Evolutionary conservation across 1,284 basidiomycete genomes (phyloP), one percentile per base, ranked within the genome.

Genomic region (Rhodotorula sp.): DNA sequence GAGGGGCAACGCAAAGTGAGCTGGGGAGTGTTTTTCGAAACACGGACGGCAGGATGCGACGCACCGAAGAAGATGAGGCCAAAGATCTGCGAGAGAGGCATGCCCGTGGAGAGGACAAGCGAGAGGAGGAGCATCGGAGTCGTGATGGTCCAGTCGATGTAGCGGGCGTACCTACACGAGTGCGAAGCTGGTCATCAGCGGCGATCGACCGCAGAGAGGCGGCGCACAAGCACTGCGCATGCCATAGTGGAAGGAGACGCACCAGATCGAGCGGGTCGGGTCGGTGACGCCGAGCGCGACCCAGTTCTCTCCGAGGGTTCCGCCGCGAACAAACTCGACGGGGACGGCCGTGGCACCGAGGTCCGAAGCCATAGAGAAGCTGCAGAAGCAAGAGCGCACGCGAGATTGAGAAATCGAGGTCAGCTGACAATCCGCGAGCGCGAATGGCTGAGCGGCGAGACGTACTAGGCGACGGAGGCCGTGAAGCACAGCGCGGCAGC

Each of bases 291-390:
- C 77, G 68, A 17, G 72, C 68, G 62, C 78, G 77, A 67, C 75
- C 79, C 72, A 72, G 58, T 66, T 70, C n/a, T 46, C 46, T 21
- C 57, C 71, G 41, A 71, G 65, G n/a, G 76, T 74, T 42, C 65
- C 72, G 14, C 73, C 69, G 27, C 84, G 80, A 54, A 78, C 72
- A 78, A 86, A 88, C 78, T 87, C 85, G 67, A 85, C 84, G 4
- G 61, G 67, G 71, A 87, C 79, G 53, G 85, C 82, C 7, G 87
- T 85, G 60, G 81, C 82, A 44, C 88, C 88, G 64, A 88, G 83
- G 79, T 88, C 83, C 17, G 86, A 87, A 1, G 88, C 88, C 85
- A 88, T 85, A 25, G 84, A 82, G 80, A 87, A 88, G 82, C 64
- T 69, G 52, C 4, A 19, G 3, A 41, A 34, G 34, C 34, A 34